Evolutionary conservation across 192 early-diverging fungal genomes (phyloP), one percentile per base, ranked within the genome.

Genomic region (Coemansia interrupta): DNA sequence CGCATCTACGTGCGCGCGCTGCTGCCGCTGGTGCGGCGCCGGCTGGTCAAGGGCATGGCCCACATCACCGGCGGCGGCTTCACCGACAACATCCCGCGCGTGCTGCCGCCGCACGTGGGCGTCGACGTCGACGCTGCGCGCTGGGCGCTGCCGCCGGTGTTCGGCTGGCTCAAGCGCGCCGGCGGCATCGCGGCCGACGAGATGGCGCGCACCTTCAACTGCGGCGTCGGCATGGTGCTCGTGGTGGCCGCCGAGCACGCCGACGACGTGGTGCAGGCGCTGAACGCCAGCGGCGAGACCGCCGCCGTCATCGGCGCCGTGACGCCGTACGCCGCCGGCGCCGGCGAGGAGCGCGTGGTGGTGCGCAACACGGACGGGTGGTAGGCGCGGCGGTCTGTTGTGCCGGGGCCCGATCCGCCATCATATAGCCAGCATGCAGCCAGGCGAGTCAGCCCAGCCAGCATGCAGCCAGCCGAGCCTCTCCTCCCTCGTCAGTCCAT

Each of bases 51-150:
- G 86, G 92, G 84, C 40, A 92, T 99, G 90, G 88, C 92, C 51
- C 95, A 99, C 62, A 98, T 99, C 60, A 99, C 97, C 0, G 97
- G 97, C 42, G 97, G 97, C 54, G 97, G 97, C 0, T 97, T 99
- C 78, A 82, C 88, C 14, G 97, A 98, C 65, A 99, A 99, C 73
- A 94, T 99, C 70, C 97, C 97, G 18, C 89, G 97, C 61, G 89
- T 90, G 41, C 83, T 99, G 70, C 95, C 95, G 46, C 80, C 89
- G 46, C 60, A 87, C 66, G 59, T 94, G 38, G 88, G 87, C 26
- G 96, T 91, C 7, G 68, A 80, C 30, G 80, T 99, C n/a, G 91
- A 98, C 73, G 90, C 92, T 2, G 58, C 65, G 1, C 45, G 82
- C 1, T 99, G 91, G 87, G 81, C 82, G 44, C 82, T 98, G 58